Evolutionary conservation across 306 rosid species (phyloP).

Genomic region (Lathyrus aphaca): DNA sequence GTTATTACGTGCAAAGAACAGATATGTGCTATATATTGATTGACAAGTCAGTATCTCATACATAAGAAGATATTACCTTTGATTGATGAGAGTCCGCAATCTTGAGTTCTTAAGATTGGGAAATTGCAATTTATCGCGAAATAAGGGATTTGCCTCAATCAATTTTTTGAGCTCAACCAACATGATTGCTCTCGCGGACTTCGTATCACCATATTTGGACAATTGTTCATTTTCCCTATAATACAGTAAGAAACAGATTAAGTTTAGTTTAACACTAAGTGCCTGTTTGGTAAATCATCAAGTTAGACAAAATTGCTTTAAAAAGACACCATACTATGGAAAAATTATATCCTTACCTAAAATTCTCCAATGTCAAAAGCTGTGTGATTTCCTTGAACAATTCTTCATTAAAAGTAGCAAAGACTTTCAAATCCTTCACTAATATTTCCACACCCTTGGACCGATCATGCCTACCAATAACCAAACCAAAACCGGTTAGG

Average conservation of each 20-base stretch:
- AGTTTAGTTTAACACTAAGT: conserved; percentile 20
- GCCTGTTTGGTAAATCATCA: too few relatives aligned
- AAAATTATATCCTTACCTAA: conserved; percentile 53
- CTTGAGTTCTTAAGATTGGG: conserved; percentile 93
- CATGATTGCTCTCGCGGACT: conserved; percentile 96
- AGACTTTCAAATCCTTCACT: conserved; percentile 90
- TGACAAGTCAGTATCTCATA: conserved; percentile 6
- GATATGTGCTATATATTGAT: conserved; percentile 8
- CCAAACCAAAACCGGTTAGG: conserved; percentile 15
- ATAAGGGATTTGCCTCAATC: conserved; percentile 94
- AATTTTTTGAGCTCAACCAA: conserved; percentile 93
- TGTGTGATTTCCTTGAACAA: conserved; percentile 96
- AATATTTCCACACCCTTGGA: conserved; percentile 91
- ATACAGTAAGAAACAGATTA: conserved; percentile 38
- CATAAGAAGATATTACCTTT: conserved; percentile 61
- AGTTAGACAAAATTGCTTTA: too few relatives aligned
- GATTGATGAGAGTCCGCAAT: conserved; percentile 91
- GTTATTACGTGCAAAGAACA: conserved; percentile 23
- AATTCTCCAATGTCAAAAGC: conserved; percentile 89
- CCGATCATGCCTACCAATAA: conserved; percentile 77
- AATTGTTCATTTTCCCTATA: conserved; percentile 90
- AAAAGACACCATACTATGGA: background rate
- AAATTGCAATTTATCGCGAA: conserved; percentile 94
- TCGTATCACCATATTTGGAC: conserved; percentile 94
- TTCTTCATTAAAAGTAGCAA: conserved; percentile 89